Base-by-base conservation (phyloP, 2,329 filamentous ascomycete genomes). In the Cordyceps tenuipes region DNA sequence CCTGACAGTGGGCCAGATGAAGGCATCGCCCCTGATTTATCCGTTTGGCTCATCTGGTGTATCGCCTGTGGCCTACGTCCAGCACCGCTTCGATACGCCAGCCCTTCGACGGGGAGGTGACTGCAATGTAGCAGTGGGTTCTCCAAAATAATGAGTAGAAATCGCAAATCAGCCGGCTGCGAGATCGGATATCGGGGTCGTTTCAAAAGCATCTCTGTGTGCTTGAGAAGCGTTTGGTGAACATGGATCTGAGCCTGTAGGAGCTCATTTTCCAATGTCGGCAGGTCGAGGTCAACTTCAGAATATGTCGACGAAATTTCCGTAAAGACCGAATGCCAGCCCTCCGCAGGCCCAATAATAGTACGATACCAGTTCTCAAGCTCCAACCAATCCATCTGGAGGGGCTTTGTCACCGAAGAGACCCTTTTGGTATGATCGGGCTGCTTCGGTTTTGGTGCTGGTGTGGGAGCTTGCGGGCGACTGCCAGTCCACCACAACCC, bases 401-500 rank as follows among this genome's bases (percentile, higher is more conserved):
- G 86, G 6, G 83, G 87, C 68, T 66, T 72, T 17, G 44, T 50
- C 21, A 31, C 34, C 21, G 57, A 60, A 1, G 57, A 60, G 31
- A 29, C 17, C 23, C 43, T 55, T 49, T 48, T 36, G 9, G 50
- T 17, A 34, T 59, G 49, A 13, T 50, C 41, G 1, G 53, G 52
- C n/a, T 47, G 49, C 46, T 52, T 57, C 12, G 52, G 49, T 23
- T 59, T 59, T 19, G 59, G 55, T 17, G 31, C 54, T 34, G 47
- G 34, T 5, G 49, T 21, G 1, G 43, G 41, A 26, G 49, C 48
- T 10, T 61, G 44, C 4, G 52, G 17, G 29, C 47, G 47, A n/a
- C 41, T 80, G 1, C 87, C 88, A 51, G 87, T 86, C 89, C 89
- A 93, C 90, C 89, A 93, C 8, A 82, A 83, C 2, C 88, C 89